phyloP scores from a whole-genome alignment of 805 yeast genomes.

The Komagataella pastoris region DNA sequence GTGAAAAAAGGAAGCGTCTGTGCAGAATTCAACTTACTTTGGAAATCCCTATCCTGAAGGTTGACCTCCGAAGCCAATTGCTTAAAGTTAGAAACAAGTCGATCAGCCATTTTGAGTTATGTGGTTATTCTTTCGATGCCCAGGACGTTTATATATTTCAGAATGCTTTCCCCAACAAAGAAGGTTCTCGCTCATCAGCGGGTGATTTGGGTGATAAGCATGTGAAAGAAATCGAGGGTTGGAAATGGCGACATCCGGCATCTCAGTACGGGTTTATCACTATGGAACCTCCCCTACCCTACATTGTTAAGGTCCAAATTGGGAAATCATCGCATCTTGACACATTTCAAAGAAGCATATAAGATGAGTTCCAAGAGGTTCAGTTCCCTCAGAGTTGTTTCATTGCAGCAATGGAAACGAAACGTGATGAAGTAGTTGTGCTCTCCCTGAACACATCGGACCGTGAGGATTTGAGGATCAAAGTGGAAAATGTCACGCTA shows the following conservation, averaged over 20 bases:
- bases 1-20: conserved; percentile 1
- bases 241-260: background rate
- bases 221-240: background rate
- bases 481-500: background rate
- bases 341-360: background rate
- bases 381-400: background rate
- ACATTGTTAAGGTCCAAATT: background rate
- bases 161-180: background rate
- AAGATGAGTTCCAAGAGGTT: background rate
- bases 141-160: background rate
- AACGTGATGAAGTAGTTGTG: background rate
- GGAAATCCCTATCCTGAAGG: conserved; percentile 10
- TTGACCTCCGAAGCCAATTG: conserved; percentile 10
- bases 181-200: background rate
- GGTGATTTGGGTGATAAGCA: background rate
- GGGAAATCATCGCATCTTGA: background rate
- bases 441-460: background rate
- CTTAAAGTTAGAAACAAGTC: background rate
- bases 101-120: background rate
- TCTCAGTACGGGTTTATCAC: background rate
- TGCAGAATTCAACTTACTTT: conserved; percentile 9
- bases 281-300: background rate
- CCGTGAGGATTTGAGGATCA: background rate
- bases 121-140: background rate
- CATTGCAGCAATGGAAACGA: background rate